phyloP scores from a whole-genome alignment of 768 basidiomycete species.

The Pleurotus giganteus region DNA sequence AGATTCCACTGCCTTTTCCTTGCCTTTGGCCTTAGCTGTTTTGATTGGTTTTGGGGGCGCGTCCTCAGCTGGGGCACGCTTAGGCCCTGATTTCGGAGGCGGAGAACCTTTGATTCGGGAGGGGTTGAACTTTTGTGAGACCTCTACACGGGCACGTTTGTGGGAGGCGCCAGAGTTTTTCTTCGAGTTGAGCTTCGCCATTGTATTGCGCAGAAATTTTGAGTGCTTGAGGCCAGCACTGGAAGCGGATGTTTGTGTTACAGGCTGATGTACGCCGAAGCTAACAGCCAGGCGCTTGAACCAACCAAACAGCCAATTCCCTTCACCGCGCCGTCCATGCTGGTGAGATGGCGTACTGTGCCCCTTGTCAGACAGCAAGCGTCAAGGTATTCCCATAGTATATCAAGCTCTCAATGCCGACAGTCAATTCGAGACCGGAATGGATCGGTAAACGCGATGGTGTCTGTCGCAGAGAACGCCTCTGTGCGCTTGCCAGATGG shows the following conservation, averaged over 20 bases:
- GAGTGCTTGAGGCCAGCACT: background rate
- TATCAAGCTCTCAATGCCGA: constrained; percentile 22
- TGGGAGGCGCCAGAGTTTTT: background rate
- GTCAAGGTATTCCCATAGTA: background rate
- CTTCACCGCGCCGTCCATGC: background rate
- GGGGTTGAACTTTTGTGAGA: constrained; percentile 12
- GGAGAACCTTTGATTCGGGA: constrained; percentile 20
- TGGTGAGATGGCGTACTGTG: background rate
- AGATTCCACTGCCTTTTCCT: constrained; percentile 17
- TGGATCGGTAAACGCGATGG: constrained; percentile 53
- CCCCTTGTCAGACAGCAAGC: background rate
- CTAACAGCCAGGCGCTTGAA: constrained; percentile 7
- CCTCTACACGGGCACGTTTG: constrained; percentile 13
- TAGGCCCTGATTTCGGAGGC: constrained; percentile 21
- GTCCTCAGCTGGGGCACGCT: background rate
- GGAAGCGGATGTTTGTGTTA: background rate
- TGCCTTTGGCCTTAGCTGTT: constrained; percentile 19
- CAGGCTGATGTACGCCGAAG: background rate
- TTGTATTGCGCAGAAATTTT: background rate
- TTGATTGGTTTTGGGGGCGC: constrained; percentile 16
- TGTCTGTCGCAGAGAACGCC: constrained; percentile 45
- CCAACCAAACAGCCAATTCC: background rate
- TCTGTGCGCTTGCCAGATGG: constrained; percentile 38
- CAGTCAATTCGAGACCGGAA: constrained; percentile 35
- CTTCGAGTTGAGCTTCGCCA: constrained; percentile 6